Percentiles rank a stretch among this genome's conserved stretches.
Conservation (phyloP, 2,329 filamentous ascomycete species). For the Pleurostoma richardsiae region DNA sequence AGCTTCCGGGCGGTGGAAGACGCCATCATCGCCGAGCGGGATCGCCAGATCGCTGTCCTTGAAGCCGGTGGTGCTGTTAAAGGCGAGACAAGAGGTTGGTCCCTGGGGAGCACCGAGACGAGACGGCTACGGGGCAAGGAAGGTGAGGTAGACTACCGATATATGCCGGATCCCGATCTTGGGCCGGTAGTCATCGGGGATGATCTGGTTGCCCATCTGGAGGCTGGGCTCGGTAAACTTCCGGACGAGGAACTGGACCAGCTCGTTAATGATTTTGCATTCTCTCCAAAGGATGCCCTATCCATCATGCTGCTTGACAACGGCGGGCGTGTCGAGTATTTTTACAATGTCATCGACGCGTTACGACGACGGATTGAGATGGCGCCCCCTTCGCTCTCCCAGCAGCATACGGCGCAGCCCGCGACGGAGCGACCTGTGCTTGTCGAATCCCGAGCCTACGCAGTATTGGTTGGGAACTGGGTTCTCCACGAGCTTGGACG, state of each 20-base stretch:
- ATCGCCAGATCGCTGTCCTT: conserved; percentile 78
- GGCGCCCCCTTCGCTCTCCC: conserved; percentile 10
- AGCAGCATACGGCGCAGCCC: background rate
- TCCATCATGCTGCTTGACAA: conserved; percentile 73
- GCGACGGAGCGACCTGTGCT: conserved; percentile 8
- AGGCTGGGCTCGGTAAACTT: conserved; percentile 57
- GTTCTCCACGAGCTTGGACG: conserved; percentile 72
- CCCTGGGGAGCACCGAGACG: conserved; percentile 77
- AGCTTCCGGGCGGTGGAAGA: conserved; percentile 95
- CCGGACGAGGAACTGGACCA: conserved; percentile 66
- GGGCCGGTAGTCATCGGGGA: conserved; percentile 70
- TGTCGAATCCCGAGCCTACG: conserved; percentile 18
- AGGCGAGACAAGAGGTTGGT: conserved; percentile 92
- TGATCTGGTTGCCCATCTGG: conserved; percentile 63
- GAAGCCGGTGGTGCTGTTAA: conserved; percentile 69
- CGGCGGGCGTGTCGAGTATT: conserved; percentile 77
- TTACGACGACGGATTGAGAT: conserved; percentile 25
- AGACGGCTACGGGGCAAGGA: conserved; percentile 83
- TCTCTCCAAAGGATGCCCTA: conserved; percentile 78
- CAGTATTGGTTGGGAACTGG: conserved; percentile 55
- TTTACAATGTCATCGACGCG: conserved; percentile 58
- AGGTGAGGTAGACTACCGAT: conserved; percentile 94
- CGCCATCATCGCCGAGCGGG: conserved; percentile 84
- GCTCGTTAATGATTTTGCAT: conserved; percentile 57
- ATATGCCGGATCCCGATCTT: conserved; percentile 96